Conservation (phyloP, 2,329 filamentous ascomycete species). For the Davidsoniella neocaledoniae region DNA sequence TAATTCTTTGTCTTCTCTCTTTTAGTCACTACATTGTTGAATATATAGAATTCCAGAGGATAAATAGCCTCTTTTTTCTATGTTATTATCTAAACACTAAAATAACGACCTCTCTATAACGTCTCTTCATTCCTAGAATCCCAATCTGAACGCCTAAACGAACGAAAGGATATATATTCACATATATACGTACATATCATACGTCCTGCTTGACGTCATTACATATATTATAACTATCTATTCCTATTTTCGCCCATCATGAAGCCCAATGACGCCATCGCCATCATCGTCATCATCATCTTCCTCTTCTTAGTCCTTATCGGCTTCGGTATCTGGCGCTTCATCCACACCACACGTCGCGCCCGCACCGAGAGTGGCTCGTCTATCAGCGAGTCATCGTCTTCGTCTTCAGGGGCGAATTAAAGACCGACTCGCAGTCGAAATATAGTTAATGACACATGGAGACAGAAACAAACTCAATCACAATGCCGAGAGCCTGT, state of each 20-base stretch:
- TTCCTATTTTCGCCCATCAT: conserved; percentile 16
- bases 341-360: conserved; percentile 34
- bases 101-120: too few species aligned
- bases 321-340: conserved; percentile 45
- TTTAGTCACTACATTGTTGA: too few species aligned
- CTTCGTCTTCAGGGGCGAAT: background rate
- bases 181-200: background rate
- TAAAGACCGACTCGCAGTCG: too few species aligned
- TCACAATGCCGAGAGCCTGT: too few species aligned
- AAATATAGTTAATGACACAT: too few species aligned
- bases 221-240: background rate
- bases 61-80: too few species aligned
- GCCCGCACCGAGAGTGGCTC: background rate
- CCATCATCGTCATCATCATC: conserved; percentile 50
- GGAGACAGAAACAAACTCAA: too few species aligned
- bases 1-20: too few species aligned
- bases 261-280: conserved; percentile 51
- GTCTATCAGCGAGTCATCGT: conserved; percentile 1
- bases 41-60: too few species aligned
- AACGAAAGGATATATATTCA: background rate
- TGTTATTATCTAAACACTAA: too few species aligned
- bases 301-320: conserved; percentile 45
- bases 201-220: background rate
- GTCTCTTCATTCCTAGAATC: background rate
- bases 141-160: background rate